Base-by-base conservation (phyloP, 2,329 filamentous ascomycete species). In the Graphiopsis chlorocephala region DNA sequence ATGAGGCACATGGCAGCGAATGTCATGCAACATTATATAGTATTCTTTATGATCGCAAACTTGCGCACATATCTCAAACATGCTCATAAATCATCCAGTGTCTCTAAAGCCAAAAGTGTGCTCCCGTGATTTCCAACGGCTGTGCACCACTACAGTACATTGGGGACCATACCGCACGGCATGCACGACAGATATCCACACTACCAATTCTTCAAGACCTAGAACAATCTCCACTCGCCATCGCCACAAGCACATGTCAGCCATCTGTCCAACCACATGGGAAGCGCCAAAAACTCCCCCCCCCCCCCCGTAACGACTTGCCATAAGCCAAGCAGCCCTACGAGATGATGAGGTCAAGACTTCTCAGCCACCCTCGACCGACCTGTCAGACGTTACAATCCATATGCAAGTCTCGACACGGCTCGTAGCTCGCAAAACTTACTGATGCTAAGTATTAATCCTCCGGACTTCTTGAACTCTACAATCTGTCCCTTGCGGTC, bases 41-140 rank as follows among this genome's bases (percentile, higher is more conserved):
- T 29, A 29, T 53, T 23, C 50, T n/a, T 17, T 29, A 53, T 25
- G 33, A n/a, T 23, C 60, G 31, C 60, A 62, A 55, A 62, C 59
- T 62, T 62, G 47, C 59, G 59, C 59, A 62, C 17, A 12, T 4
- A 3, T 31, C 29, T 62, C 59, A 62, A 62, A 55, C 33, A 38
- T 62, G 60, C 60, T 62, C 60, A 61, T 61, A 26, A 26, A 11
- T 14, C 29, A 61, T 28, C 47, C 25, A 26, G 47, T 62, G 48
- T 62, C 48, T 62, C 48, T 47, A 11, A 47, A 15, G 20, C 15
- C 14, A 31, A 15, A 20, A 31, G n/a, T 17, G 29, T 23, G 6
- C 6, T 6, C n/a, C n/a, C 17, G 8, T 53, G 8, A 31, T 29
- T n/a, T 38, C 12, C 53, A 56, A 56, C 53, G 53, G 31, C 14